These are phyloP conservation scores for Escovopsis sp. DNA, from an alignment of 2,329 filamentous ascomycete species.

Conservation along the genomic window DNA sequence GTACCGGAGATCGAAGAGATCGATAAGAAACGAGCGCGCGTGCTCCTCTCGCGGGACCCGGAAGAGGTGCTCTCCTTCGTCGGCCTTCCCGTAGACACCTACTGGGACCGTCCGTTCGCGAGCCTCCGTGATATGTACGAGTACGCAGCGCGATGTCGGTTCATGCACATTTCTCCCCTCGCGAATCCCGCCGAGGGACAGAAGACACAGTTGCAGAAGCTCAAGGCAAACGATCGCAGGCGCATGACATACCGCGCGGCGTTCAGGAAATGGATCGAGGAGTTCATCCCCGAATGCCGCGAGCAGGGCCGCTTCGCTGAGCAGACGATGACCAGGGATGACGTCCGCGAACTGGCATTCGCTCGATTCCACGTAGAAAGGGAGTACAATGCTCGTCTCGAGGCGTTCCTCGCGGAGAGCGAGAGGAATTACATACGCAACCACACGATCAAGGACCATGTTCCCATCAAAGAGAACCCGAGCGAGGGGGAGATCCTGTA, in stretches of 20 bases:
- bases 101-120: conserved; percentile 41
- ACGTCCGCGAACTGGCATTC: conserved; percentile 38
- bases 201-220: conserved; percentile 14
- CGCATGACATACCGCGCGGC: conserved; percentile 38
- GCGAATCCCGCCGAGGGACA: neutral
- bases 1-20: conserved; percentile 50
- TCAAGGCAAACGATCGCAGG: conserved; percentile 40
- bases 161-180: conserved; percentile 33
- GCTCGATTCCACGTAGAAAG: conserved; percentile 28
- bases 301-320: conserved; percentile 20
- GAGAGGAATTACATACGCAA: conserved; percentile 29
- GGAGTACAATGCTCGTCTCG: conserved; percentile 28
- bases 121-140: conserved; percentile 41
- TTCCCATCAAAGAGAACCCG: conserved; percentile 15
- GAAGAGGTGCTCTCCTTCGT: conserved; percentile 44
- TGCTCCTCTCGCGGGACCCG: conserved; percentile 46
- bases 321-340: conserved; percentile 20
- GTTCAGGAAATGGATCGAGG: conserved; percentile 45
- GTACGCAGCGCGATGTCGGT: conserved; percentile 41
- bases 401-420: conserved; percentile 24
- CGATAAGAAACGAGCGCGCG: conserved; percentile 38
- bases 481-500: conserved; percentile 13
- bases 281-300: conserved; percentile 42
- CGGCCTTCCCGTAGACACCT: conserved; percentile 27
- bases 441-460: conserved; percentile 25